Conservation (phyloP, 1,284 basidiomycete genomes). For the Ustilago vetiveriae region DNA sequence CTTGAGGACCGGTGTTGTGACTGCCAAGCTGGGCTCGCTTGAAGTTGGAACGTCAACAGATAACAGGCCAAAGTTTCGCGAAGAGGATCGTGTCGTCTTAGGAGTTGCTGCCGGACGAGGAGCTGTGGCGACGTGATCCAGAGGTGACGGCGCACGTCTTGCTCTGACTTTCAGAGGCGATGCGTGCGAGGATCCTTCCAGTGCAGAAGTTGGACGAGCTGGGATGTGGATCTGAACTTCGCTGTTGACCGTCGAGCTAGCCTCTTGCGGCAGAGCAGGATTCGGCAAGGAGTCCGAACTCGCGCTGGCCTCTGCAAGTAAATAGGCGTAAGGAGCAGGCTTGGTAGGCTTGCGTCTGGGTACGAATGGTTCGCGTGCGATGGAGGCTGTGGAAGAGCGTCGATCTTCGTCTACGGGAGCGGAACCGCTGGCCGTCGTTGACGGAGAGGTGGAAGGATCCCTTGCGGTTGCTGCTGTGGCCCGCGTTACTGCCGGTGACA, state of each 20-base stretch:
- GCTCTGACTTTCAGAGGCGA: not conserved
- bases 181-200: constrained; percentile 8
- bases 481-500: constrained; percentile 41
- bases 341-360: constrained; percentile 34
- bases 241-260: not conserved
- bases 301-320: constrained; percentile 17
- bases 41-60: not conserved
- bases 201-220: constrained; percentile 21
- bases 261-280: not conserved
- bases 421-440: not conserved
- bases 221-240: not conserved
- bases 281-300: constrained; percentile 29
- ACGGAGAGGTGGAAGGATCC: not conserved
- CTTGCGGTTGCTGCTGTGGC: constrained; percentile 24
- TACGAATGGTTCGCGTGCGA: constrained; percentile 26
- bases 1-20: constrained; percentile 20
- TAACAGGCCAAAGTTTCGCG: constrained; percentile 4
- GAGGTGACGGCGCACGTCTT: not conserved
- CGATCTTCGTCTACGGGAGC: constrained; percentile 5
- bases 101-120: not conserved
- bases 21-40: constrained; percentile 13
- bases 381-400: constrained; percentile 9
- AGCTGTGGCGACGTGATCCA: not conserved
- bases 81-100: constrained; percentile 15
- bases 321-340: constrained; percentile 30